Conservation (phyloP, 2,329 filamentous ascomycete genomes). For the Zopfia rhizophila region DNA sequence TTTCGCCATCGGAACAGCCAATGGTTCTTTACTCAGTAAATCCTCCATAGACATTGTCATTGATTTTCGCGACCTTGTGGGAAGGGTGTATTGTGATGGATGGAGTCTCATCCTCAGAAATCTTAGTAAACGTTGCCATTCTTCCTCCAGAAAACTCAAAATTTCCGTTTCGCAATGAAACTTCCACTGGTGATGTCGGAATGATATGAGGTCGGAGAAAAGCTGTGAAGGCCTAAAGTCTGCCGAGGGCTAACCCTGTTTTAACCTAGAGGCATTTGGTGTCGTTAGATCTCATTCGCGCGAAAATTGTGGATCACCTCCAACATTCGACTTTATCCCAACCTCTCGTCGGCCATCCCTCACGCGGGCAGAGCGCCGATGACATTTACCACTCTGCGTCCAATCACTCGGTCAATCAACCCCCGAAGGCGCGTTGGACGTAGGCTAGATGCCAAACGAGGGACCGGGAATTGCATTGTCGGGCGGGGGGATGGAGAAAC, state of each 20-base stretch:
- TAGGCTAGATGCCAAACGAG: conserved; percentile 5
- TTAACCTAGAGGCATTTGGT: conserved; percentile 10
- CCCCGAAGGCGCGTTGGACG: conserved; percentile 12
- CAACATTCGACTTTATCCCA: conserved; percentile 10
- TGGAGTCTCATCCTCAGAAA: conserved; percentile 68
- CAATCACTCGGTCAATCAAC: conserved; percentile 12
- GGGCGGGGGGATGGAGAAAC: conserved; percentile 27
- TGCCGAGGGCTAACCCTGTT: not conserved
- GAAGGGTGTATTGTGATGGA: conserved; percentile 73
- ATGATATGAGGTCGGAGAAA: not conserved
- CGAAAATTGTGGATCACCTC: conserved; percentile 10
- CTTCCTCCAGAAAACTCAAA: conserved; percentile 17
- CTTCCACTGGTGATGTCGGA: not conserved
- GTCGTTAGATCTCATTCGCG: conserved; percentile 23
- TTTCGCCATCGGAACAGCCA: too few relatives aligned
- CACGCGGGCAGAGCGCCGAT: conserved; percentile 5
- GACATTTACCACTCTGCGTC: conserved; percentile 1
- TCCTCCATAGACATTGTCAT: conserved; percentile 83
- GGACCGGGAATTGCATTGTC: not conserved
- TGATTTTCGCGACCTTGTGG: conserved; percentile 76
- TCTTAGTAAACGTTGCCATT: conserved; percentile 80
- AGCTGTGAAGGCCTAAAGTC: not conserved
- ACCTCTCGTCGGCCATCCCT: conserved; percentile 6
- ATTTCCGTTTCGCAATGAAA: conserved; percentile 1
- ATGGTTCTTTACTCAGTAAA: conserved; percentile 77